Evolutionary conservation across 768 basidiomycete genomes (phyloP).

Genomic region (Kwoniella sp.): DNA sequence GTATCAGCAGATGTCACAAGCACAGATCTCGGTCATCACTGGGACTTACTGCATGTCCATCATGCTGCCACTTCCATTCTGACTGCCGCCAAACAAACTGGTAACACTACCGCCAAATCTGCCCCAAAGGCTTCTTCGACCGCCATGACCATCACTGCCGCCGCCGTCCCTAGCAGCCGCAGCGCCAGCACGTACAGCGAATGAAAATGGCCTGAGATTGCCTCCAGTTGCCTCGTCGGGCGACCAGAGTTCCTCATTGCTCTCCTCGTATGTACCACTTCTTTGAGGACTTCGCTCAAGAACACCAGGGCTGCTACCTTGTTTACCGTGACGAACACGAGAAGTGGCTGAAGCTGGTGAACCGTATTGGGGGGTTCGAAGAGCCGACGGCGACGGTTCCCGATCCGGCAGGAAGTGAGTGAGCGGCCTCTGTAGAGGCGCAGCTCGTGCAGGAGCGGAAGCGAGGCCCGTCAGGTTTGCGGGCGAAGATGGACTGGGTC

Average conservation of each 20-base stretch:
- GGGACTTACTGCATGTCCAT: constrained; percentile 58
- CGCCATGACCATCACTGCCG: constrained; percentile 41
- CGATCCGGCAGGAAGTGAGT: constrained; percentile 45
- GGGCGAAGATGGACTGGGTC: constrained; percentile 45
- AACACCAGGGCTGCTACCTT: constrained; percentile 37
- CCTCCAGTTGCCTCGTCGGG: constrained; percentile 35
- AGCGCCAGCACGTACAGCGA: constrained; percentile 55
- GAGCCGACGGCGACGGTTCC: constrained; percentile 24
- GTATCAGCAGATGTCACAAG: not conserved
- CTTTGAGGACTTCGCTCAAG: constrained; percentile 26
- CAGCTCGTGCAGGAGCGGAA: constrained; percentile 6
- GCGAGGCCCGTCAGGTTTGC: constrained; percentile 34
- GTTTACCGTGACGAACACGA: constrained; percentile 30
- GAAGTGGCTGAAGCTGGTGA: constrained; percentile 12
- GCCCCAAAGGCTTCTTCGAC: constrained; percentile 49
- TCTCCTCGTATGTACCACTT: constrained; percentile 18
- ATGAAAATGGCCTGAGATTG: constrained; percentile 55
- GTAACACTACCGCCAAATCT: constrained; percentile 55
- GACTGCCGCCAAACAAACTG: constrained; percentile 55
- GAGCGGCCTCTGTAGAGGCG: constrained; percentile 29
- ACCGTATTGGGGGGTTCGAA: constrained; percentile 22
- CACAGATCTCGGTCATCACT: not conserved
- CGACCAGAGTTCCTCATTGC: constrained; percentile 40
- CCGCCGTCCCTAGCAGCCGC: constrained; percentile 35
- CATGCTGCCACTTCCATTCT: constrained; percentile 57